Conservation (phyloP, 2,329 filamentous ascomycete species). For the Huntiella decipiens region DNA sequence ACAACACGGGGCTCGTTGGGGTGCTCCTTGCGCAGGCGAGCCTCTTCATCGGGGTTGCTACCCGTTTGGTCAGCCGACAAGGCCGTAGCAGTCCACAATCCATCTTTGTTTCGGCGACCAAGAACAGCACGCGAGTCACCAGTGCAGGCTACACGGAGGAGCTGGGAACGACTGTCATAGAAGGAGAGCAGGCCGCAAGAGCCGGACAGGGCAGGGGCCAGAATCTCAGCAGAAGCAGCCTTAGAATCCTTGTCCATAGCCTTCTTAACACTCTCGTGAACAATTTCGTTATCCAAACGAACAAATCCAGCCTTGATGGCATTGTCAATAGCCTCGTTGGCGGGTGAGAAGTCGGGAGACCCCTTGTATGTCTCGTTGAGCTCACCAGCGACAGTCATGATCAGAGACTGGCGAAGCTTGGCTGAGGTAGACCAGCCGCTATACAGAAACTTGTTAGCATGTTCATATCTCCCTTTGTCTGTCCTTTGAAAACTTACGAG, state of each 20-base stretch:
- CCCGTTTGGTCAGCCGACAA: conserved; percentile 91
- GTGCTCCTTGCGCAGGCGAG: conserved; percentile 66
- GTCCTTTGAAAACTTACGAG: conserved; percentile 39
- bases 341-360: conserved; percentile 41
- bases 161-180: conserved; percentile 74
- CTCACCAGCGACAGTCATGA: conserved; percentile 81
- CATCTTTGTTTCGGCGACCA: conserved; percentile 54
- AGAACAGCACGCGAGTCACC: conserved; percentile 92
- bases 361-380: conserved; percentile 82
- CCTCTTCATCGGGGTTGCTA: conserved; percentile 65
- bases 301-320: conserved; percentile 89
- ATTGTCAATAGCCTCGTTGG: conserved; percentile 62
- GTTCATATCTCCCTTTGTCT: background rate
- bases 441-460: conserved; percentile 9
- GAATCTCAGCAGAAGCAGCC: conserved; percentile 71
- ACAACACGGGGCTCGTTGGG: conserved; percentile 79
- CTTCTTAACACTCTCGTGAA: conserved; percentile 79
- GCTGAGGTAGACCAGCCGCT: conserved; percentile 97
- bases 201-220: conserved; percentile 87
- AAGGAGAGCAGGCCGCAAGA: conserved; percentile 93
- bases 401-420: conserved; percentile 79
- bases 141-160: conserved; percentile 83
- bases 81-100: conserved; percentile 83
- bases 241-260: conserved; percentile 80
- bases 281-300: conserved; percentile 81